Evolutionary conservation across 768 basidiomycete genomes (phyloP).

Genomic region (Psilocybe azurescens): DNA sequence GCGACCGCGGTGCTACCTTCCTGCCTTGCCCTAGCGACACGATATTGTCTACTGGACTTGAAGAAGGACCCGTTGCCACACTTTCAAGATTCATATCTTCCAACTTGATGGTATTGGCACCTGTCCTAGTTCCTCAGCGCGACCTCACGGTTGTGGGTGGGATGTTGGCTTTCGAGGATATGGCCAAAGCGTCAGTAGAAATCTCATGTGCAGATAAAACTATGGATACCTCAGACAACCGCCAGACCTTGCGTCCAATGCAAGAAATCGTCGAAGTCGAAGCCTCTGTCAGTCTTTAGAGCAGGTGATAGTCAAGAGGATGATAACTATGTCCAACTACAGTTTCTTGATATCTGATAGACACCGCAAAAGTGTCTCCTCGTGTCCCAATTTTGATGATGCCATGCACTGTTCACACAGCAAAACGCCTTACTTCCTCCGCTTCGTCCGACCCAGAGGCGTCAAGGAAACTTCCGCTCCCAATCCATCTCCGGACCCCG

Average conservation of each 20-base stretch:
- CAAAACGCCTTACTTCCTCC: slow-evolving; percentile 10
- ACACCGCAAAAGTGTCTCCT: slow-evolving; percentile 20
- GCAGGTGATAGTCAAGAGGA: slow-evolving; percentile 15
- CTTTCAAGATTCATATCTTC: slow-evolving; percentile 10
- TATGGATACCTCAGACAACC: slow-evolving; percentile 18
- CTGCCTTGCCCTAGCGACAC: slow-evolving; percentile 8
- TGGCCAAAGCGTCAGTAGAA: not conserved
- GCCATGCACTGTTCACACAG: slow-evolving; percentile 12
- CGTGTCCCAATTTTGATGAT: slow-evolving; percentile 16
- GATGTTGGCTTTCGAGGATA: not conserved
- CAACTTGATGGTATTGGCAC: slow-evolving; percentile 3
- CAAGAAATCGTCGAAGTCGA: not conserved
- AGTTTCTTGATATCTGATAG: slow-evolving; percentile 12
- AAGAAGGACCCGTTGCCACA: slow-evolving; percentile 7
- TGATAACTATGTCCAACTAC: slow-evolving; percentile 3
- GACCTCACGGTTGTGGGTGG: not conserved
- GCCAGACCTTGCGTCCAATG: not conserved
- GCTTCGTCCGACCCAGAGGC: slow-evolving; percentile 11
- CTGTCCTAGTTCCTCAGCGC: slow-evolving; percentile 1
- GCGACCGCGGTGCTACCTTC: slow-evolving; percentile 27
- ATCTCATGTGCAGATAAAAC: not conserved
- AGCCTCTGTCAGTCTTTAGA: not conserved
- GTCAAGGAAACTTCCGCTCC: not conserved
- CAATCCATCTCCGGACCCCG: not conserved
- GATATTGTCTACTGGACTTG: not conserved